Base-by-base conservation (phyloP, 208 protist genomes). In the Tritrichomonas foetus region DNA sequence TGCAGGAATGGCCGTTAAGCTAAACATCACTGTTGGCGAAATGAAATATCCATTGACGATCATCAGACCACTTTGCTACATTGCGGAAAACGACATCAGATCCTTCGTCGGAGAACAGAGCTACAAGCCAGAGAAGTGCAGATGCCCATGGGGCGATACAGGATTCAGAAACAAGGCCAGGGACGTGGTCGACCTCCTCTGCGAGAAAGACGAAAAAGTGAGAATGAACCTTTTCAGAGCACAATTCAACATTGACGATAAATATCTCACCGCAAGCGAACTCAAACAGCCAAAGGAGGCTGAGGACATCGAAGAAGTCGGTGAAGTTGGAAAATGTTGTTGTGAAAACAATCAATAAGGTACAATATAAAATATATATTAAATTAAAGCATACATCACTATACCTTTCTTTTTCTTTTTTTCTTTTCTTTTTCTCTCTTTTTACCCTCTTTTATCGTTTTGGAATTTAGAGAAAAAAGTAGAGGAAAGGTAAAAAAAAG, bases 61-160 rank as follows among this genome's bases (percentile, higher is more conserved):
- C 20, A 89, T 89, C 30, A 25, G 78, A 39, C 78, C 78, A 57
- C 30, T 89, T 9, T 25, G n/a, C 8, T 57, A 57, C 30, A 57
- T 47, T 39, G 27, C 78, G 39, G 78, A 89, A 89, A 20, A 53
- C 5, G 78, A 89, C 33, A 89, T 89, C 20, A 53, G 47, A 36
- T 14, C 44, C 1, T 89, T 89, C 5, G 33, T 44, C 47, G n/a
- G 13, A 53, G 78, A 89, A 39, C 33, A 89, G 1, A n/a, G 44
- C 5, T 89, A 44, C 47, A 25, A 89, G 20, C 78, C 78, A 13
- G 78, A 44, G 33, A 53, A 89, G 39, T 89, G 78, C 78, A 53
- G 78, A 89, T 89, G 78, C 30, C 78, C 78, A 57, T 89, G 78
- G 78, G 78, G 78, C 39, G 78, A 89, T 39, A 57, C 78, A 33